Evolutionary conservation across 495 filamentous ascomycete species (phyloP), one percentile per base, ranked within the genome.

Genomic region (Daldinia concentrica): DNA sequence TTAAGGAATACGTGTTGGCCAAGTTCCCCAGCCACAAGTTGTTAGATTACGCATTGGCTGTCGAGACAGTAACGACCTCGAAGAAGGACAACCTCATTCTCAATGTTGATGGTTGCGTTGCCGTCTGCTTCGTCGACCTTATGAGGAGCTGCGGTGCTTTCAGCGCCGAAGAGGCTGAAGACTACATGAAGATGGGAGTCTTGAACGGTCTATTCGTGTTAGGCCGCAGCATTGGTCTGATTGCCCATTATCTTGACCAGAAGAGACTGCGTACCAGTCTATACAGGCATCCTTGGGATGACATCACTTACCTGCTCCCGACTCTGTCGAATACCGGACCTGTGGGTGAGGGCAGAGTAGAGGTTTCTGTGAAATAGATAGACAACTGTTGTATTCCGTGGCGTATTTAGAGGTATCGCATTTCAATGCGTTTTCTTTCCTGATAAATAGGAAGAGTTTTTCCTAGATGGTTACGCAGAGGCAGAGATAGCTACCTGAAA

Each of bases 21-120:
- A 90, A 93, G 85, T 99, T 99, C 90, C 94, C 95, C 66, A 93
- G 86, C 83, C 90, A 90, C 89, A 97, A 97, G 86, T 90, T 98
- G 79, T 91, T 99, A 75, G 95, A 99, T 85, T 99, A 97, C 81
- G 95, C 95, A 74, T 90, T 99, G 79, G 95, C 95, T 9, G 95
- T 99, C 60, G 95, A 99, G 88, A 91, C 92, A 2, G 95, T 99
- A 71, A 99, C 95, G 32, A 99, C 95, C 8, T 97, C 93, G 71
- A 99, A 99, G 91, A 99, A 99, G 89, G 95, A 99, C 85, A 99
- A 98, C 88, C 90, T 99, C 64, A 99, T 99, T 76, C 91, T 99
- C 70, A 99, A 99, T 87, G 95, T 99, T 60, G 95, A 99, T 80
- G 95, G 95, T 71, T 97, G 93, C 81, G 89, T 99, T 73, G 95